phyloP scores from a whole-genome alignment of 179 eudicot species.

The Amaranthus tricolor region DNA sequence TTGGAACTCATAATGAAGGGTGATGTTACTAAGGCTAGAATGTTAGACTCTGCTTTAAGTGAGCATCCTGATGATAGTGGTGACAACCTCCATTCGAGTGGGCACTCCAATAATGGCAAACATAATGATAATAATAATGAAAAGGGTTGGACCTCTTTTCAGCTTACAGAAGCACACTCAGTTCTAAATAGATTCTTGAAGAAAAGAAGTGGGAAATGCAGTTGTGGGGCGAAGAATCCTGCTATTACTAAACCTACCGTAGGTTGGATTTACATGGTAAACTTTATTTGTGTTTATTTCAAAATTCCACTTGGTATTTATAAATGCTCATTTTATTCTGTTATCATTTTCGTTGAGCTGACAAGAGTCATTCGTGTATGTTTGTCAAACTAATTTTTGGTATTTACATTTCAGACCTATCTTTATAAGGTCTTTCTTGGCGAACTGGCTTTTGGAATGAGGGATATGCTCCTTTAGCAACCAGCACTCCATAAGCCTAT shows the following conservation, averaged over 20 bases:
- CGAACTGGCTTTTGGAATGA: background rate
- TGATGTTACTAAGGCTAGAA: constrained; percentile 65
- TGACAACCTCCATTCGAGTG: constrained; percentile 32
- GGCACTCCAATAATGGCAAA: constrained; percentile 17
- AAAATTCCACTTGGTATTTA: background rate
- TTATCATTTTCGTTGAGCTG: background rate
- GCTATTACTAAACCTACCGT: constrained; percentile 64
- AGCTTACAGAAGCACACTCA: constrained; percentile 62
- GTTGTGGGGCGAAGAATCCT: constrained; percentile 54
- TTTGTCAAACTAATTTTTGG: background rate
- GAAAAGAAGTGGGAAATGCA: constrained; percentile 40
- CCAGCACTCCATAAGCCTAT: background rate
- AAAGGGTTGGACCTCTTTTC: constrained; percentile 66
- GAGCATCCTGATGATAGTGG: constrained; percentile 35
- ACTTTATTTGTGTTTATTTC: constrained; percentile 3
- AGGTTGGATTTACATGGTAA: constrained; percentile 92
- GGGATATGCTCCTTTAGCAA: background rate
- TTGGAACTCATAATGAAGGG: constrained; percentile 63
- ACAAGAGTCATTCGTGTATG: background rate
- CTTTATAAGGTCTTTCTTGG: background rate
- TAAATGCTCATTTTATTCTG: background rate
- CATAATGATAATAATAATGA: constrained; percentile 15
- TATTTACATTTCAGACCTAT: background rate
- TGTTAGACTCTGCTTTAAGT: constrained; percentile 26
- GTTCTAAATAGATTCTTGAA: constrained; percentile 51